phyloP scores from a whole-genome alignment of 768 basidiomycete genomes.

The Crassisporium funariophilum region DNA sequence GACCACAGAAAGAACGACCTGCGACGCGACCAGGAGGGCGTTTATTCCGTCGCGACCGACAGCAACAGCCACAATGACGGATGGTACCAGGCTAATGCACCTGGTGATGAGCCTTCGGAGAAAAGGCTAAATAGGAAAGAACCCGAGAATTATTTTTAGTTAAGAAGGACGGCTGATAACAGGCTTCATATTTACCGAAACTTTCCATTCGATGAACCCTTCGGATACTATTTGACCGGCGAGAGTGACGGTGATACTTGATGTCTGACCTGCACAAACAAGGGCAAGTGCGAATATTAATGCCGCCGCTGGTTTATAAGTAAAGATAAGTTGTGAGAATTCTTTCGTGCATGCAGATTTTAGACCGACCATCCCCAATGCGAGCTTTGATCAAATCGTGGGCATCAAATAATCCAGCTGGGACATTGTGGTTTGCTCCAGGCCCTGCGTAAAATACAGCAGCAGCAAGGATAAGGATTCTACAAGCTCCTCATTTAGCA shows the following conservation, averaged over 20 bases:
- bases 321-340: not conserved
- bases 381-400: conserved; percentile 55
- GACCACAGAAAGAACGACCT: conserved; percentile 73
- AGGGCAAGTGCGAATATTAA: conserved; percentile 76
- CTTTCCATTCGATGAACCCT: conserved; percentile 77
- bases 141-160: conserved; percentile 1
- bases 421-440: conserved; percentile 31
- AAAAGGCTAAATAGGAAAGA: conserved; percentile 40
- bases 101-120: conserved; percentile 73
- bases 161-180: not conserved
- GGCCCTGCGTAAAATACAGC: conserved; percentile 62
- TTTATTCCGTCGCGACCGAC: conserved; percentile 68
- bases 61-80: conserved; percentile 64
- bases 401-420: conserved; percentile 75
- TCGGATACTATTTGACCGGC: conserved; percentile 82
- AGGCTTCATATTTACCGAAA: conserved; percentile 42
- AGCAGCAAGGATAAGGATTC: conserved; percentile 72
- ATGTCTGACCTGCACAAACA: conserved; percentile 75
- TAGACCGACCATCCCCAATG: conserved; percentile 56
- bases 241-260: conserved; percentile 76
- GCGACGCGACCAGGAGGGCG: conserved; percentile 72
- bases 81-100: conserved; percentile 68
- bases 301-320: conserved; percentile 50
- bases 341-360: conserved; percentile 1
- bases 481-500: conserved; percentile 21